Conservation (phyloP, 371 early-diverging fungal species). For the Choanephora cucurbitarum region DNA sequence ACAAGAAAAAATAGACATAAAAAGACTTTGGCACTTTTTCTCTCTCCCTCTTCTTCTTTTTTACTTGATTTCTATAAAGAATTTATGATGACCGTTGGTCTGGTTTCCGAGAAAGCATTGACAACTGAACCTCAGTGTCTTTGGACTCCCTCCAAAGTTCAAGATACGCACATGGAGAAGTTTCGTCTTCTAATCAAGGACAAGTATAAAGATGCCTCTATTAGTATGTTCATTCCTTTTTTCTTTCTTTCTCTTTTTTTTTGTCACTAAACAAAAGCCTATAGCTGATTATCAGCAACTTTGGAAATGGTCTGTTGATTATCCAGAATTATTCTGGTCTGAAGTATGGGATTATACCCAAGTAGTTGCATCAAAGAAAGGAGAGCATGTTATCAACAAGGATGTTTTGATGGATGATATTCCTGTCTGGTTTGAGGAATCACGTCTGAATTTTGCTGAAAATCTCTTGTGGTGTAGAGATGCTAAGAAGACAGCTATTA, state of each 20-base stretch:
- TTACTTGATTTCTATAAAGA: no score
- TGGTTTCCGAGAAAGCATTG: conserved; percentile 14
- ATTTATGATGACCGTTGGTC: no score
- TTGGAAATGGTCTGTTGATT: conserved; percentile 81
- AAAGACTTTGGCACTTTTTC: no score
- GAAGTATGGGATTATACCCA: conserved; percentile 85
- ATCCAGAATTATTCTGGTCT: conserved; percentile 83
- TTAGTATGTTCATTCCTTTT: conserved; percentile 39
- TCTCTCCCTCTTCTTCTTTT: no score
- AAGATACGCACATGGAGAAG: conserved; percentile 64
- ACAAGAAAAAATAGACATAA: no score
- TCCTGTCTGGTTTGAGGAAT: conserved; percentile 90
- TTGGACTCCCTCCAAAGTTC: conserved; percentile 63
- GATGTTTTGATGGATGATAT: conserved; percentile 76
- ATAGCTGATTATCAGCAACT: conserved; percentile 69
- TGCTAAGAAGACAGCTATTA: conserved; percentile 71
- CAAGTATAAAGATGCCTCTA: conserved; percentile 46
- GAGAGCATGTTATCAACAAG: conserved; percentile 62
- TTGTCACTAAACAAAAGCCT: not conserved
- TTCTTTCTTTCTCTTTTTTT: not conserved
- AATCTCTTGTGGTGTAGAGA: conserved; percentile 76
- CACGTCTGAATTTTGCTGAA: conserved; percentile 90
- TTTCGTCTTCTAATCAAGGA: conserved; percentile 69
- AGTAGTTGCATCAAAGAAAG: conserved; percentile 57
- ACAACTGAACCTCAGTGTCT: conserved; percentile 45